A percentile compares a stretch with the other conserved stretches of the same genome.
These are phyloP conservation scores for Coemansia sp. DNA, from an alignment of 192 early-diverging fungal species.

Conservation along the genomic window DNA sequence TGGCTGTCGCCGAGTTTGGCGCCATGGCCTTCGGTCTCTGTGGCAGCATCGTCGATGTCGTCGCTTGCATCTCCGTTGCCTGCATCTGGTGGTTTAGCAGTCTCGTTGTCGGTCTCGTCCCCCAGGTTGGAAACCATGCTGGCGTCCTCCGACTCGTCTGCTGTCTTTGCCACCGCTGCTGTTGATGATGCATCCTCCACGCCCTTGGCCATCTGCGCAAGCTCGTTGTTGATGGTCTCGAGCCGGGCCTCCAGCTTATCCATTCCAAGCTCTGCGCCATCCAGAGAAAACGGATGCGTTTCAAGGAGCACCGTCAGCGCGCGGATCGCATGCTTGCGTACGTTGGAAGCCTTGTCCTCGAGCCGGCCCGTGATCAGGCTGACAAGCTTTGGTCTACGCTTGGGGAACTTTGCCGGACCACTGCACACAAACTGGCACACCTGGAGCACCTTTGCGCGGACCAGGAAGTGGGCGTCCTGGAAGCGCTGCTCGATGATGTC, in stretches of 20 bases:
- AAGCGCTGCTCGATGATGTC: slow-evolving; percentile 92
- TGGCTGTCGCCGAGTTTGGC: slow-evolving; percentile 21
- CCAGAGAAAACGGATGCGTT: slow-evolving; percentile 87
- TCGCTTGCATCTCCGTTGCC: slow-evolving; percentile 5
- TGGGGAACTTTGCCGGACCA: slow-evolving; percentile 74
- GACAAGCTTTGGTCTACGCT: slow-evolving; percentile 70
- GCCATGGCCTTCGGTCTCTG: slow-evolving; percentile 34
- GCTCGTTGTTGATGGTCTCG: slow-evolving; percentile 65
- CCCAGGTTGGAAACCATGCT: slow-evolving; percentile 29
- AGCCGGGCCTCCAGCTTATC: slow-evolving; percentile 71
- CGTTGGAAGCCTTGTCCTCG: slow-evolving; percentile 87
- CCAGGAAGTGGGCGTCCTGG: slow-evolving; percentile 84
- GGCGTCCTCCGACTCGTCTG: slow-evolving; percentile 27
- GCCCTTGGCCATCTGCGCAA: slow-evolving; percentile 61
- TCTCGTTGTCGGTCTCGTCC: slow-evolving; percentile 11
- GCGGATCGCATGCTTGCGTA: slow-evolving; percentile 91
- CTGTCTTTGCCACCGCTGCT: slow-evolving; percentile 21
- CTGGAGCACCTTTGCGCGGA: slow-evolving; percentile 87
- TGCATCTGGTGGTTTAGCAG: not conserved
- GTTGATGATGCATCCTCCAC: slow-evolving; percentile 27
- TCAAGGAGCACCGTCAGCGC: slow-evolving; percentile 78
- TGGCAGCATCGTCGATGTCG: slow-evolving; percentile 19
- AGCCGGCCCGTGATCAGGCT: slow-evolving; percentile 75
- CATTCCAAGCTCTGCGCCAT: slow-evolving; percentile 78
- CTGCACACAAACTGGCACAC: slow-evolving; percentile 79